phyloP scores from a whole-genome alignment of 495 filamentous ascomycete genomes.

The Aspergillus olivimuriae region DNA sequence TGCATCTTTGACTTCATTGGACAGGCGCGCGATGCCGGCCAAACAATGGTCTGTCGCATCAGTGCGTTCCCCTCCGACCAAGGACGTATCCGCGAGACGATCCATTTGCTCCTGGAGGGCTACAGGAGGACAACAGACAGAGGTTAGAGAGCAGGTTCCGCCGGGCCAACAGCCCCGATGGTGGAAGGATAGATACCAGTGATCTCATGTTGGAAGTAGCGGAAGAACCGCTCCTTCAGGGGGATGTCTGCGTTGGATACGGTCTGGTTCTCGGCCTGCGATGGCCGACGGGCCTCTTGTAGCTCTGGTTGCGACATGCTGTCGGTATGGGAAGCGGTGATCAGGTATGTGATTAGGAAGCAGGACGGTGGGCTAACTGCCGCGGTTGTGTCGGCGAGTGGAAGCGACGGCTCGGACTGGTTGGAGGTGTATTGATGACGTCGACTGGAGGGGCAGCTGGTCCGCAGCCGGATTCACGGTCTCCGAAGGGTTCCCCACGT shows the following conservation, averaged over 20 bases:
- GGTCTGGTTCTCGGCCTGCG: constrained; percentile 34
- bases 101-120: constrained; percentile 59
- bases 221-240: constrained; percentile 67
- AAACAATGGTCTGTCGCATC: constrained; percentile 64
- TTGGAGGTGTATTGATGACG: constrained; percentile 19
- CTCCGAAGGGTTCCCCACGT: neutral
- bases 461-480: neutral
- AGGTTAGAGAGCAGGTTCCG: too few relatives aligned
- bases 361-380: neutral
- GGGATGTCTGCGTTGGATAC: constrained; percentile 5
- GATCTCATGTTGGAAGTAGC: constrained; percentile 68
- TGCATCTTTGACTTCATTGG: constrained; percentile 62
- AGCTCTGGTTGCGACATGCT: constrained; percentile 30
- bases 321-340: neutral
- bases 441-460: constrained; percentile 9
- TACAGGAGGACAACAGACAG: constrained; percentile 24
- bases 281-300: constrained; percentile 27
- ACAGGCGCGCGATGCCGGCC: constrained; percentile 58
- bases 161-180: too few relatives aligned
- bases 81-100: constrained; percentile 41
- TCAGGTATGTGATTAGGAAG: neutral
- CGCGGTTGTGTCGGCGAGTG: neutral
- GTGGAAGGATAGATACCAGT: too few relatives aligned
- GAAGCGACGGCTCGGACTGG: neutral
- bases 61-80: constrained; percentile 51